These are phyloP conservation scores for Salvia splendens DNA, from an alignment of 257 asterid genomes.

Conservation along the genomic window DNA sequence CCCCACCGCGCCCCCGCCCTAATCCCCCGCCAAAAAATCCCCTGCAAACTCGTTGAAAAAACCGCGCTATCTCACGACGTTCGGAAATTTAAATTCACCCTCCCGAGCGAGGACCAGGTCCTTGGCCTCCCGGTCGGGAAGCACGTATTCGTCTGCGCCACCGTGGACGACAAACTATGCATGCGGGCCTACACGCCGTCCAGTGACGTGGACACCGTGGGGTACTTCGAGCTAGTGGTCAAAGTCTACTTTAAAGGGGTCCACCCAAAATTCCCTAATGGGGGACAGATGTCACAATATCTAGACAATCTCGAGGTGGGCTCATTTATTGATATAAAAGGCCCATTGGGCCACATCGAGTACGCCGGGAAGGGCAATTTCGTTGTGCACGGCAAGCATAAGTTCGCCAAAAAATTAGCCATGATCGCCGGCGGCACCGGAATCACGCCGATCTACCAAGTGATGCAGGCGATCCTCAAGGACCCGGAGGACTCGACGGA, in stretches of 20 bases:
- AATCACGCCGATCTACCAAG: slow-evolving; percentile 83
- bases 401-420: slow-evolving; percentile 65
- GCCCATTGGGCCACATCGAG: slow-evolving; percentile 92
- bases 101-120: slow-evolving; percentile 69
- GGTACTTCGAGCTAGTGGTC: slow-evolving; percentile 76
- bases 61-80: slow-evolving; percentile 74
- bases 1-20: slow-evolving; percentile 48
- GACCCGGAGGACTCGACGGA: slow-evolving; percentile 75
- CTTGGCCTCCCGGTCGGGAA: slow-evolving; percentile 82
- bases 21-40: slow-evolving; percentile 63
- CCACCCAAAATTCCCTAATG: slow-evolving; percentile 84
- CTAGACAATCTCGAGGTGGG: slow-evolving; percentile 64
- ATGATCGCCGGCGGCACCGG: slow-evolving; percentile 98
- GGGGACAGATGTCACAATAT: slow-evolving; percentile 81
- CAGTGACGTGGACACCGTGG: slow-evolving; percentile 59
- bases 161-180: slow-evolving; percentile 67
- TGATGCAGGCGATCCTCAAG: slow-evolving; percentile 77
- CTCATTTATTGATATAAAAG: slow-evolving; percentile 62
- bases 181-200: slow-evolving; percentile 96
- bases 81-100: slow-evolving; percentile 57
- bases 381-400: slow-evolving; percentile 58
- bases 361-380: slow-evolving; percentile 69
- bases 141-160: slow-evolving; percentile 76
- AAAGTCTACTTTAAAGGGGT: slow-evolving; percentile 68
- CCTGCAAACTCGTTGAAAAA: slow-evolving; percentile 62